These are phyloP conservation scores for Thalia dealbata DNA, from an alignment of 176 grass and related monocot genomes.

Conservation along the genomic window DNA sequence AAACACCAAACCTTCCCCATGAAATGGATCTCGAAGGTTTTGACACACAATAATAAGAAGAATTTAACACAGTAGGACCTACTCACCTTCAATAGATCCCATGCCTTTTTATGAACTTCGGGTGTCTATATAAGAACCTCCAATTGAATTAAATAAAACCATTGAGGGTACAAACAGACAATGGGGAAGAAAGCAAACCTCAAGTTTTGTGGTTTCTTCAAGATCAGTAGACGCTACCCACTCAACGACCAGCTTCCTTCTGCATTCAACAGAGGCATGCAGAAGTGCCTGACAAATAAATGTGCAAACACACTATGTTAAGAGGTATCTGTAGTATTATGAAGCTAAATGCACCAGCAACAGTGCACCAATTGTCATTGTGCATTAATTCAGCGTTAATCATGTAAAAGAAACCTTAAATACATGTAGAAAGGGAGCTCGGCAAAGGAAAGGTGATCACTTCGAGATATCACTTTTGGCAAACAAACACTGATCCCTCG, in stretches of 20 bases:
- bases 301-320: neutral
- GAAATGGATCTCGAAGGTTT: neutral
- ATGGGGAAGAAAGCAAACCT: conserved; percentile 36
- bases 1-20: neutral
- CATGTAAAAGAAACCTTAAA: neutral
- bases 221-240: conserved; percentile 42
- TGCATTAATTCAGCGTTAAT: neutral
- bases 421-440: neutral
- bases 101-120: conserved; percentile 66
- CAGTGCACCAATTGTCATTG: neutral
- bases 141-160: neutral
- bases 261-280: conserved; percentile 42
- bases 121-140: conserved; percentile 45
- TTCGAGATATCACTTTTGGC: neutral
- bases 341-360: neutral
- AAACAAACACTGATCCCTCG: neutral
- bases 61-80: neutral
- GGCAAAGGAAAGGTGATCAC: neutral
- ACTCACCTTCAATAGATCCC: conserved; percentile 79
- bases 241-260: conserved; percentile 33
- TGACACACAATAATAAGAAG: conserved; percentile 7
- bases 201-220: conserved; percentile 35
- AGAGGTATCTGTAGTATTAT: neutral
- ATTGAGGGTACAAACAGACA: neutral
- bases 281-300: conserved; percentile 29